A percentile compares a stretch with the other conserved stretches of the same genome.
Evolutionary conservation across 768 basidiomycete species (phyloP).

Genomic region (Suillus lakei): DNA sequence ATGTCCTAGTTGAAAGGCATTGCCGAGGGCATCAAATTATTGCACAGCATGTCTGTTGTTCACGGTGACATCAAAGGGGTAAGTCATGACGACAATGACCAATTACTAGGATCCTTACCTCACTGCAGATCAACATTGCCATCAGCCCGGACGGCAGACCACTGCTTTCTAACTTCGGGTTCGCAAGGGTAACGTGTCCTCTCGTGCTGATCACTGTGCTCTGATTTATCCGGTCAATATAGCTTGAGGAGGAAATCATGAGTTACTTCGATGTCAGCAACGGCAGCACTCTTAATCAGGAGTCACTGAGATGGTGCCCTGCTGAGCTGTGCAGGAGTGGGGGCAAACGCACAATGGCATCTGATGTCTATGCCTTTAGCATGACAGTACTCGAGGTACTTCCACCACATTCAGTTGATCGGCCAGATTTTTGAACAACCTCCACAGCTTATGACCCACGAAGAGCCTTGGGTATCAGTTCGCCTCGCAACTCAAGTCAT

Average conservation of each 20-base stretch:
- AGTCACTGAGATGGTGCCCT: constrained; percentile 52
- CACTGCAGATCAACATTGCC: constrained; percentile 50
- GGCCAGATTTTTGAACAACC: not conserved
- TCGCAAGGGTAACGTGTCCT: constrained; percentile 47
- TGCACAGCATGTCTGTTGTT: constrained; percentile 59
- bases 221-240: not conserved
- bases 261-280: constrained; percentile 1
- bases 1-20: constrained; percentile 48
- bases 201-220: not conserved
- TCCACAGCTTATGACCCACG: constrained; percentile 53
- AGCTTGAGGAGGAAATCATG: constrained; percentile 63
- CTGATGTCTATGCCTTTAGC: constrained; percentile 59
- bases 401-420: not conserved
- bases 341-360: constrained; percentile 48
- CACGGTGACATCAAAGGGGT: constrained; percentile 62
- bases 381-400: constrained; percentile 64
- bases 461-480: constrained; percentile 53
- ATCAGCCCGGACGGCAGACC: constrained; percentile 51
- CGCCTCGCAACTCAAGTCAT: constrained; percentile 56
- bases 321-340: constrained; percentile 57
- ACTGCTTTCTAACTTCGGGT: constrained; percentile 60
- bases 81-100: constrained; percentile 9
- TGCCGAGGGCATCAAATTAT: constrained; percentile 48
- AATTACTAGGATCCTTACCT: not conserved
- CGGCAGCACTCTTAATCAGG: constrained; percentile 18